Conservation (phyloP, 305 asterid genomes). For the Euphrasia arctica region DNA sequence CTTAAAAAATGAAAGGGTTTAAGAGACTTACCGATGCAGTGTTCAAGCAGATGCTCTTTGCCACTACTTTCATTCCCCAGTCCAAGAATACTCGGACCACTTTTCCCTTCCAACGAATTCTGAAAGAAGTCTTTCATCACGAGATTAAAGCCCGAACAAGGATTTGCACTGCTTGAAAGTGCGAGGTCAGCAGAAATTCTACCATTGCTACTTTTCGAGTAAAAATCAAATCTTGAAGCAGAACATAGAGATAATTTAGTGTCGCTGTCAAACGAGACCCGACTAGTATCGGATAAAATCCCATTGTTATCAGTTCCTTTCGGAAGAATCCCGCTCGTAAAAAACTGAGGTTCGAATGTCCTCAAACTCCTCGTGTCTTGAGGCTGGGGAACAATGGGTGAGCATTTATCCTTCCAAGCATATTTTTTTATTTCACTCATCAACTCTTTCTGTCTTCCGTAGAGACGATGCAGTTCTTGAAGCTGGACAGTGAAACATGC, state of each 20-base stretch:
- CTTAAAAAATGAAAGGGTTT: conserved; percentile 15
- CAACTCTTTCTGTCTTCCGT: conserved; percentile 56
- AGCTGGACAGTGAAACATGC: conserved; percentile 39
- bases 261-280: conserved; percentile 16
- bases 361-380: conserved; percentile 3
- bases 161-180: conserved; percentile 4
- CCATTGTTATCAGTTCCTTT: conserved; percentile 32
- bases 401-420: conserved; percentile 18
- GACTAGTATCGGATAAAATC: neutral
- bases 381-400: conserved; percentile 24
- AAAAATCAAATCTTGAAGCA: conserved; percentile 22
- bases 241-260: conserved; percentile 23
- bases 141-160: conserved; percentile 23
- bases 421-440: conserved; percentile 38
- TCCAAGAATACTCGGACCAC: neutral
- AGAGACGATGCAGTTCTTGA: conserved; percentile 68
- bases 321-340: conserved; percentile 20
- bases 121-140: conserved; percentile 33
- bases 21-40: conserved; percentile 40
- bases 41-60: conserved; percentile 32
- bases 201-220: conserved; percentile 26
- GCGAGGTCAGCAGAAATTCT: conserved; percentile 25
- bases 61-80: conserved; percentile 17
- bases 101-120: conserved; percentile 20
- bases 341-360: neutral